Base-by-base conservation (phyloP, 78 protist species). In the Carpediemonas membranifera region DNA sequence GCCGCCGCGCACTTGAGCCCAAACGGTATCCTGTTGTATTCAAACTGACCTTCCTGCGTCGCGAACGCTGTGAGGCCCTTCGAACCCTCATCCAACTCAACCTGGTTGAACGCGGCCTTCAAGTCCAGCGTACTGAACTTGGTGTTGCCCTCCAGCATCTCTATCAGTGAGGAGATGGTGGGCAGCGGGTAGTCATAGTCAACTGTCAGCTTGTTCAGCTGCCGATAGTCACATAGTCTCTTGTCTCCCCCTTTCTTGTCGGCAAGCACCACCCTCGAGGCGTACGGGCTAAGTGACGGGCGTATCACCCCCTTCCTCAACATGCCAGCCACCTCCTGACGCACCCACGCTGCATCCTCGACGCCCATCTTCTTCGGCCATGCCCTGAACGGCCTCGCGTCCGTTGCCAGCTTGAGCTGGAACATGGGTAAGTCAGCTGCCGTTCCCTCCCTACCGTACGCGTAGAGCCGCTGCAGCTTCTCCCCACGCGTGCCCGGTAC, bases 191-290 rank as follows among this genome's bases (percentile, higher is more conserved):
- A 58, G 35, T 16, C 1, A 35, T 63, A 21, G 27, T 54, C 21
- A 9, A 50, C 53, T 0, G 82, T 77, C 2, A 27, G 2, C 2
- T 31, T 24, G 52, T 77, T 77, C 33, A 77, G 59, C 35, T 34
- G 14, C 2, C 82, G 30, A 47, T 69, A 69, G 71, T 77, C 82
- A 25, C 82, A 77, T 21, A 69, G 1, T 28, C 82, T 3, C 31
- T 28, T 30, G 3, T 28, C 5, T 5, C 82, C 72, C 43, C 62
- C 57, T 36, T 60, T 62, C 66, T 77, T 77, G 24, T 35, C 28
- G 3, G 31, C 71, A 27, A 77, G 55, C 35, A 77, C 35, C n/a
- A 77, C 43, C 13, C 76, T 50, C 14, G 82, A 58, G 1, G 62
- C 54, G 53, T 33, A 69, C 1, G 75, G 72, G 21, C 33, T 35